Conservation (phyloP, 192 early-diverging fungal species). For the Entomortierella beljakovae region DNA sequence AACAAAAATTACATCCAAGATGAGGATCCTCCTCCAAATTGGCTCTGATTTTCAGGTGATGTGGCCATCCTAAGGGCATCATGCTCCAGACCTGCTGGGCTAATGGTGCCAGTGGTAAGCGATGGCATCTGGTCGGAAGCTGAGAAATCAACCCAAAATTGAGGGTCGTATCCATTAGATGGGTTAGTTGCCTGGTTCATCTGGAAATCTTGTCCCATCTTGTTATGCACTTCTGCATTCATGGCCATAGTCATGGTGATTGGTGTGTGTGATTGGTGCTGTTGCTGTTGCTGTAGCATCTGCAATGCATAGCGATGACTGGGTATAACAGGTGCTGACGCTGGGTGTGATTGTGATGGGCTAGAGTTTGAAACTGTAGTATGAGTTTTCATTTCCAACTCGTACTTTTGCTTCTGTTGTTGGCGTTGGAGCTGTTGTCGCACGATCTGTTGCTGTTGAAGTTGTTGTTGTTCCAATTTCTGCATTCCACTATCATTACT, state of each 20-base stretch:
- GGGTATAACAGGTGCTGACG: slow-evolving; percentile 43
- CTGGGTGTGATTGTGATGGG: background rate
- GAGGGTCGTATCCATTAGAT: slow-evolving; percentile 19
- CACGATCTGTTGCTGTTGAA: slow-evolving; percentile 39
- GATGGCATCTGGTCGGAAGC: slow-evolving; percentile 1
- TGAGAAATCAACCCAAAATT: slow-evolving; percentile 48
- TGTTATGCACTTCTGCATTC: slow-evolving; percentile 26
- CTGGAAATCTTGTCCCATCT: slow-evolving; percentile 31
- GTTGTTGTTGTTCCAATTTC: slow-evolving; percentile 36
- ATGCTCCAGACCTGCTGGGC: slow-evolving; percentile 27
- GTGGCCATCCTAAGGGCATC: slow-evolving; percentile 15
- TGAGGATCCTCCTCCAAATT: slow-evolving; percentile 9
- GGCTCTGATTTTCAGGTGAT: slow-evolving; percentile 2
- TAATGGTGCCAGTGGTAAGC: background rate
- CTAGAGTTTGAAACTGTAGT: background rate
- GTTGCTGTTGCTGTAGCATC: slow-evolving; percentile 34
- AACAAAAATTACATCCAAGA: slow-evolving; percentile 19
- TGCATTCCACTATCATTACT: slow-evolving; percentile 13
- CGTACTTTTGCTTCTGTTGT: slow-evolving; percentile 36
- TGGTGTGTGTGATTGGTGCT: slow-evolving; percentile 12
- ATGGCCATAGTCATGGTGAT: slow-evolving; percentile 43
- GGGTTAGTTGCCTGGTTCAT: slow-evolving; percentile 3
- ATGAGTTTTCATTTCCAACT: slow-evolving; percentile 29
- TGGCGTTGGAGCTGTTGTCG: slow-evolving; percentile 46
- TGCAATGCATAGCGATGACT: slow-evolving; percentile 50